Percentiles rank a stretch among this genome's conserved stretches.
phyloP scores from a whole-genome alignment of 345 rosid species.

The Bretschneidera sinensis region DNA sequence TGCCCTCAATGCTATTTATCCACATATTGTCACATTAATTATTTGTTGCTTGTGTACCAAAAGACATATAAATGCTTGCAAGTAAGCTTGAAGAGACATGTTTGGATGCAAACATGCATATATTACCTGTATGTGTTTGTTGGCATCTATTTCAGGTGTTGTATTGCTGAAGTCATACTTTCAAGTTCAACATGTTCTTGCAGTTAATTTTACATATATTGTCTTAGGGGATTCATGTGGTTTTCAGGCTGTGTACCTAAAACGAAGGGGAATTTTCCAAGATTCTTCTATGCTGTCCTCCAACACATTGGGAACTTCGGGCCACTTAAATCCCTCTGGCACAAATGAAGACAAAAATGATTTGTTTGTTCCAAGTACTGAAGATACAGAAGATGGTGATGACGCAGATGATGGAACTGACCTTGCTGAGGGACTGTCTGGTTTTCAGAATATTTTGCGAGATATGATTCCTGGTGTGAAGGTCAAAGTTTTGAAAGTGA shows the following conservation, averaged over 20 bases:
- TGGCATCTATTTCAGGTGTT: neutral
- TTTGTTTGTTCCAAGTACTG: slow-evolving; percentile 45
- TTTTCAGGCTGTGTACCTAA: slow-evolving; percentile 78
- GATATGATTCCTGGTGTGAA: slow-evolving; percentile 88
- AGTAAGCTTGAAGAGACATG: no score
- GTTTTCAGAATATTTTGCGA: slow-evolving; percentile 62
- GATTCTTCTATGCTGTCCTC: slow-evolving; percentile 41
- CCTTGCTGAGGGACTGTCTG: slow-evolving; percentile 62
- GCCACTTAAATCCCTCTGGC: slow-evolving; percentile 39
- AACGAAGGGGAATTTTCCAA: slow-evolving; percentile 43
- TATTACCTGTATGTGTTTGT: no score
- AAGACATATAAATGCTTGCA: no score
- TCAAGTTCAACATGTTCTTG: neutral
- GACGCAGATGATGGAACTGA: slow-evolving; percentile 66
- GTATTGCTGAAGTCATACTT: neutral
- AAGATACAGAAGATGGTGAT: slow-evolving; percentile 56
- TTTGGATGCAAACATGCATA: no score
- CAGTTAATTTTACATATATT: neutral
- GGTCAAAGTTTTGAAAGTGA: slow-evolving; percentile 87
- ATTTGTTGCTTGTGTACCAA: no score
- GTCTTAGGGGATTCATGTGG: slow-evolving; percentile 18
- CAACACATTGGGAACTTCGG: slow-evolving; percentile 34
- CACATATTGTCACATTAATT: no score
- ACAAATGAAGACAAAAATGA: slow-evolving; percentile 52
- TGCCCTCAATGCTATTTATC: no score